These are phyloP conservation scores for Prunus mume DNA, from an alignment of 306 rosid species.

Conservation along the genomic window DNA sequence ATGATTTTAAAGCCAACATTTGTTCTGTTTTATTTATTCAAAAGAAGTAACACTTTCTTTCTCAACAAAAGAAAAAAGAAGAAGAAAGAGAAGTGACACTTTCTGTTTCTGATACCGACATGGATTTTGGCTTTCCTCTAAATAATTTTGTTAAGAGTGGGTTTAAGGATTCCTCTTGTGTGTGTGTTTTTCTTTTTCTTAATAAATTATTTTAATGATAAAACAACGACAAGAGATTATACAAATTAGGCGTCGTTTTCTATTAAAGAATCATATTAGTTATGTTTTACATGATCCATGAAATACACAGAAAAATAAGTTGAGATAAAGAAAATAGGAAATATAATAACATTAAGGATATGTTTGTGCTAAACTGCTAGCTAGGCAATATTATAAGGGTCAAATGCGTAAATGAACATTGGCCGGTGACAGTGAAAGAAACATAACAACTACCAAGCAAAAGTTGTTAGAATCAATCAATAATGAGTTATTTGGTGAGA, in stretches of 20 bases:
- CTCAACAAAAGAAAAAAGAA: too few relatives aligned
- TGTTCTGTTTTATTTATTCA: too few relatives aligned
- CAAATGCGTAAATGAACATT: neutral
- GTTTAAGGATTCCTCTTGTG: too few relatives aligned
- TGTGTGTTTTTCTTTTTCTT: too few relatives aligned
- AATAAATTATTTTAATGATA: too few relatives aligned
- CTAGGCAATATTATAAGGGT: neutral
- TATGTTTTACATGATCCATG: neutral
- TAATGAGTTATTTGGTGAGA: conserved; percentile 33
- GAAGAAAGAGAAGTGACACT: too few relatives aligned
- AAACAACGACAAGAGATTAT: neutral
- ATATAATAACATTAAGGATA: neutral
- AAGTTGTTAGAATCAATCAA: conserved; percentile 22
- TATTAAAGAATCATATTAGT: neutral
- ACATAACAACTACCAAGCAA: neutral
- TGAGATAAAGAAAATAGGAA: neutral
- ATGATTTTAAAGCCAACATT: neutral
- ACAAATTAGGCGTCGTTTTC: neutral
- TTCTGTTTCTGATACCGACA: too few relatives aligned
- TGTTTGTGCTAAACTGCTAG: too few relatives aligned
- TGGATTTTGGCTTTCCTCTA: too few relatives aligned
- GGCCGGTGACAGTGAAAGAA: neutral
- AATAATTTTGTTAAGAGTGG: too few relatives aligned
- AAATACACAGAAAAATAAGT: neutral
- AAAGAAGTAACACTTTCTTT: neutral